phyloP scores from a whole-genome alignment of 768 basidiomycete genomes.

The Rhizopogon vulgaris region DNA sequence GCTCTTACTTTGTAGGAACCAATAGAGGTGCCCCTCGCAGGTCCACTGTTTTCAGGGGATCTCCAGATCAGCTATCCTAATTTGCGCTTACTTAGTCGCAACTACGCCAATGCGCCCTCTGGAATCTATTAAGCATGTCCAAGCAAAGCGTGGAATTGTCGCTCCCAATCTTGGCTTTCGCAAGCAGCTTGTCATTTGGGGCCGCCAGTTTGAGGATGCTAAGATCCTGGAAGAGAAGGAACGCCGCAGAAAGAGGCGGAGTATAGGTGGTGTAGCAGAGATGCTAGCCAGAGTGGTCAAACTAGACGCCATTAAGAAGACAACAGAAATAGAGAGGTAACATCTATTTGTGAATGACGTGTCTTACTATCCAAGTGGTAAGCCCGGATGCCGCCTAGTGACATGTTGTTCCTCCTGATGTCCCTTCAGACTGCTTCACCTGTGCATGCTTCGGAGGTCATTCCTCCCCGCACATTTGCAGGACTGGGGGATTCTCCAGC shows the following conservation, averaged over 20 bases:
- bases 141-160: constrained; percentile 51
- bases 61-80: constrained; percentile 69
- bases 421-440: background rate
- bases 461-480: background rate
- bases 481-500: background rate
- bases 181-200: constrained; percentile 43
- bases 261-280: constrained; percentile 1
- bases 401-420: background rate
- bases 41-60: constrained; percentile 77
- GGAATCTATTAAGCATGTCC: constrained; percentile 51
- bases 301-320: background rate
- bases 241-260: constrained; percentile 7
- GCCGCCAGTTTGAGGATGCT: constrained; percentile 20
- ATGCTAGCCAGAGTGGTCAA: constrained; percentile 4
- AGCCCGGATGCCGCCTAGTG: background rate
- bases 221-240: constrained; percentile 15
- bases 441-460: background rate
- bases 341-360: background rate
- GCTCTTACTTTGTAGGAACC: background rate
- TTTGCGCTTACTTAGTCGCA: constrained; percentile 64
- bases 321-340: background rate
- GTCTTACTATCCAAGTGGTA: background rate
- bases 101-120: constrained; percentile 42
- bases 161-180: constrained; percentile 66
- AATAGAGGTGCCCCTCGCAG: constrained; percentile 26